Evolutionary conservation across 441 rosid species (phyloP), one percentile per base, ranked within the genome.

Genomic region (Adansonia madagascariensis): DNA sequence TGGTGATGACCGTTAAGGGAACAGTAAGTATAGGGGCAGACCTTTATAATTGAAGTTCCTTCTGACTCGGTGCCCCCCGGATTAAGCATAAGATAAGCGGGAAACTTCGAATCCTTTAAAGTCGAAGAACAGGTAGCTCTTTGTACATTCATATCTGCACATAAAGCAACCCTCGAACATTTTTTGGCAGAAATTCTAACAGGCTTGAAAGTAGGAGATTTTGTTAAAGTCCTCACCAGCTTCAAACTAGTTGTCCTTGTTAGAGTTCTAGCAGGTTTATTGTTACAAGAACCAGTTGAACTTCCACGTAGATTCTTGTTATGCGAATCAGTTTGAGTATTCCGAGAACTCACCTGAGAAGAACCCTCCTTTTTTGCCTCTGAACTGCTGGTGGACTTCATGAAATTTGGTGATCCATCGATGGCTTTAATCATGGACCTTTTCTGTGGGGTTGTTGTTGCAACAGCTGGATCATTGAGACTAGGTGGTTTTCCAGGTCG

Each of bases 91-190:
- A 95, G 85, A 82, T 88, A 89, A 49, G 83, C 61, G 4, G 97
- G 97, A 74, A 91, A 91, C 74, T 91, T 94, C 0, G 91, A 88
- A 66, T 91, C 97, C 87, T 95, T 95, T 57, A 91, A 78, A 70
- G 97, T 87, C 0, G 99, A 94, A 82, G 97, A 94, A 83, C 99
- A 95, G 27, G 99, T 95, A 84, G 90, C 84, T 82, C 83, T 91
- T 82, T 86, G 91, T 43, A 80, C 74, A 74, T 83, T 50, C 76
- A 83, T 68, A 63, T 89, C 90, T 12, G 80, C 75, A 78, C 89
- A 82, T 10, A 91, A 35, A 78, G 83, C 91, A 77, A 82, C 85
- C 43, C 81, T 78, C 69, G 93, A 80, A 75, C 87, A 82, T 75
- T 78, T 89, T 57, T 82, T 89, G 9, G 83, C 59, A 0, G 83